Percentiles rank a stretch among this genome's conserved stretches.
phyloP scores from a whole-genome alignment of 2,329 filamentous ascomycete genomes.

The Pyrenochaeta sp. region DNA sequence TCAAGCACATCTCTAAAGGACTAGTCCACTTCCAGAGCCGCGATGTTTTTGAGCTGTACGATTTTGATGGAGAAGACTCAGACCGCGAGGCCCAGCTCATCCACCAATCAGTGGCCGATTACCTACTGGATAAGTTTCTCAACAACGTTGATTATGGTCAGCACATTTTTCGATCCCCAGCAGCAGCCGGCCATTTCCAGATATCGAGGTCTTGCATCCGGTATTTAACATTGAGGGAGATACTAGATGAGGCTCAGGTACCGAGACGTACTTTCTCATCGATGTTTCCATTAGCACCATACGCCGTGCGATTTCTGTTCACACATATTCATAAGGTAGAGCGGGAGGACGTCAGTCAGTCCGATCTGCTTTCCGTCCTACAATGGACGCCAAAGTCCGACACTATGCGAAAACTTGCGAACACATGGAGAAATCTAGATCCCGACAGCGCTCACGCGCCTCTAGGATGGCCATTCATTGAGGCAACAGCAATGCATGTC shows the following conservation, averaged over 20 bases:
- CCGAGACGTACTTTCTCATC: constrained; percentile 10
- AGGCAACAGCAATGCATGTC: constrained; percentile 16
- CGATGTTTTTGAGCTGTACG: constrained; percentile 20
- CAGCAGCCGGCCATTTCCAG: constrained; percentile 17
- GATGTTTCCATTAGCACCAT: constrained; percentile 18
- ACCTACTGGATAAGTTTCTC: constrained; percentile 12
- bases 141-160: neutral
- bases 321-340: constrained; percentile 17
- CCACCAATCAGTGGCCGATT: constrained; percentile 26
- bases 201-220: constrained; percentile 26
- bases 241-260: constrained; percentile 13
- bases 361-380: constrained; percentile 14
- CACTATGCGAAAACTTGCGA: constrained; percentile 9
- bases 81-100: constrained; percentile 25
- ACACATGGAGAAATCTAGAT: constrained; percentile 12
- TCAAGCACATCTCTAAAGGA: constrained; percentile 20
- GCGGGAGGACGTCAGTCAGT: constrained; percentile 10
- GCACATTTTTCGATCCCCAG: neutral
- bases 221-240: constrained; percentile 19
- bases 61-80: constrained; percentile 13
- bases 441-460: constrained; percentile 12
- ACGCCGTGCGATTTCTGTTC: constrained; percentile 17
- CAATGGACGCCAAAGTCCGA: constrained; percentile 12
- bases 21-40: constrained; percentile 17
- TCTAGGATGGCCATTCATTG: constrained; percentile 17